phyloP scores from a whole-genome alignment of 169 alveolate genomes.

The Blepharisma undulans region DNA sequence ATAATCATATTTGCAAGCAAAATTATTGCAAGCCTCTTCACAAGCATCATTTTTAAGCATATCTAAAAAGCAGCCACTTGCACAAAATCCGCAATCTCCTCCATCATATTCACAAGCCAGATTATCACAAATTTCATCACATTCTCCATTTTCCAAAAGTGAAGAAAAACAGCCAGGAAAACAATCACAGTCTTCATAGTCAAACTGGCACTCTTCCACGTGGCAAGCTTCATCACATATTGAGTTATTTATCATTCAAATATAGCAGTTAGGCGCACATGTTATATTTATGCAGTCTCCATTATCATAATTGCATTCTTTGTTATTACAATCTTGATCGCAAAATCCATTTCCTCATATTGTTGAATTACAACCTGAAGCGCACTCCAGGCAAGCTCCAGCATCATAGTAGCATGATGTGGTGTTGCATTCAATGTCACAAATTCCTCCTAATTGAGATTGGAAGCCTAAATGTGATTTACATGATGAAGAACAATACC shows the following conservation, averaged over 20 bases:
- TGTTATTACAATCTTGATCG: not conserved
- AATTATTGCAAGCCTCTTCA: slow-evolving; percentile 1
- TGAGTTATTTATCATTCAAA: not conserved
- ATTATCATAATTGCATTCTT: slow-evolving; percentile 9
- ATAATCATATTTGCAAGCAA: slow-evolving; percentile 1
- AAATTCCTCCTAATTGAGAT: not conserved
- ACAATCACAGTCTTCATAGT: slow-evolving; percentile 14
- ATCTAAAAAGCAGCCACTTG: slow-evolving; percentile 25
- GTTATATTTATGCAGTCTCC: not conserved
- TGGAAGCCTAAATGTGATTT: not conserved
- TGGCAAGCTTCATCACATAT: slow-evolving; percentile 17
- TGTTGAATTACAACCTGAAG: not conserved
- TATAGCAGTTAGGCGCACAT: slow-evolving; percentile 2
- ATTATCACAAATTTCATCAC: slow-evolving; percentile 6
- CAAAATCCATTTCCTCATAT: not conserved
- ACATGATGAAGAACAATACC: slow-evolving; percentile 10
- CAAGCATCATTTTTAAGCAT: not conserved
- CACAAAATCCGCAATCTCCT: slow-evolving; percentile 18
- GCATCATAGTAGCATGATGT: not conserved
- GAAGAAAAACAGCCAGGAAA: slow-evolving; percentile 13
- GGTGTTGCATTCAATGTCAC: slow-evolving; percentile 16
- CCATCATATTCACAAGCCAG: not conserved
- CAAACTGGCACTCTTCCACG: not conserved
- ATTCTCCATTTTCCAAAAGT: not conserved
- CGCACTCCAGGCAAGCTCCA: slow-evolving; percentile 7